phyloP scores from a whole-genome alignment of 2,329 filamentous ascomycete genomes.

The Graphilbum sp. region DNA sequence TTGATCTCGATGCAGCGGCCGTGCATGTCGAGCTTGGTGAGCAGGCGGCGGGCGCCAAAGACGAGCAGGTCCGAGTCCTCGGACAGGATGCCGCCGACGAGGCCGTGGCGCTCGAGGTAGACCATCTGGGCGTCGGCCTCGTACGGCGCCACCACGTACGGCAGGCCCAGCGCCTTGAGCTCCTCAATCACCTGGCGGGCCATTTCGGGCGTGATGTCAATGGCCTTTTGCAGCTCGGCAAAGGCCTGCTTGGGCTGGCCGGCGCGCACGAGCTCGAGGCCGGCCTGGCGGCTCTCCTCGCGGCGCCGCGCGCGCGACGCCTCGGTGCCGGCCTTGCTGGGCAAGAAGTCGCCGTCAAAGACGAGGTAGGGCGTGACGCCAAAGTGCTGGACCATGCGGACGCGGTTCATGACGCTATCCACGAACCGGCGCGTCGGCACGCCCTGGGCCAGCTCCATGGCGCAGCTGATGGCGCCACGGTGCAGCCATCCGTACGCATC shows the following conservation, averaged over 20 bases:
- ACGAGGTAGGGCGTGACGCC: slow-evolving; percentile 89
- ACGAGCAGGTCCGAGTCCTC: slow-evolving; percentile 95
- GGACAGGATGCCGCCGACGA: slow-evolving; percentile 77
- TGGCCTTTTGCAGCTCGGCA: slow-evolving; percentile 79
- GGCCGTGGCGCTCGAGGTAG: slow-evolving; percentile 74
- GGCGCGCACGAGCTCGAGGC: slow-evolving; percentile 63
- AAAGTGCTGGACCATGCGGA: slow-evolving; percentile 87
- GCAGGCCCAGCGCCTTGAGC: slow-evolving; percentile 61
- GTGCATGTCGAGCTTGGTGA: slow-evolving; percentile 90
- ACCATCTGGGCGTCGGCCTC: slow-evolving; percentile 95
- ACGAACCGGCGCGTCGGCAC: slow-evolving; percentile 83
- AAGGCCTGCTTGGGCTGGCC: slow-evolving; percentile 70
- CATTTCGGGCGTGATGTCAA: slow-evolving; percentile 95
- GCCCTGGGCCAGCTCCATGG: slow-evolving; percentile 74
- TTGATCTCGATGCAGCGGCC: slow-evolving; percentile 88
- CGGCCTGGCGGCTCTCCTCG: slow-evolving; percentile 58
- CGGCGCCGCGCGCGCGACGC: slow-evolving; percentile 57
- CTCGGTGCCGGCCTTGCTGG: slow-evolving; percentile 84
- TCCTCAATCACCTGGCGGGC: slow-evolving; percentile 82
- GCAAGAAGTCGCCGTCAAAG: slow-evolving; percentile 89
- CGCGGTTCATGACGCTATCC: slow-evolving; percentile 75
- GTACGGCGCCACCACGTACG: slow-evolving; percentile 90
- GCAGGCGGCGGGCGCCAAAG: slow-evolving; percentile 75
- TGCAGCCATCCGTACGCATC: slow-evolving; percentile 98
- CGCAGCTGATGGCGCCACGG: slow-evolving; percentile 77